A percentile compares a stretch with the other conserved stretches of the same genome.
Conservation (phyloP, 352 stramenopile species). For the Globisporangium okanoganense region DNA sequence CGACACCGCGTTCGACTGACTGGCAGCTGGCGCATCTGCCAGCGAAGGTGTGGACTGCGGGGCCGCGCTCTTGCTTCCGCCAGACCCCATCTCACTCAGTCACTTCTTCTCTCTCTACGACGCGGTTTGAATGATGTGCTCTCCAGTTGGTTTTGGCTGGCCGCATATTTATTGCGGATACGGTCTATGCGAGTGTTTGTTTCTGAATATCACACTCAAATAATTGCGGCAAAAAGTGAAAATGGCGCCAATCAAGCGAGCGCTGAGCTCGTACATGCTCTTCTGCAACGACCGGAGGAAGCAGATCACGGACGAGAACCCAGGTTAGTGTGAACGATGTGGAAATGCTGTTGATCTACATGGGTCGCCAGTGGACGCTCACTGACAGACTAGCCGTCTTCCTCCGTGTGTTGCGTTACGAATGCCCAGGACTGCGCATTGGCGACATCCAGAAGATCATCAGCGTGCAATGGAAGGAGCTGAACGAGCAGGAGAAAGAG, state of each 20-base stretch:
- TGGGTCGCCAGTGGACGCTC: background rate
- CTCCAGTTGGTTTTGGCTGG: background rate
- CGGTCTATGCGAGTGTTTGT: background rate
- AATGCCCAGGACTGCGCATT: slow-evolving; percentile 38
- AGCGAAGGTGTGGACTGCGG: background rate
- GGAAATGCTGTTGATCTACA: background rate
- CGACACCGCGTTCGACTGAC: slow-evolving; percentile 25
- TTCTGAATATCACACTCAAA: too few relatives aligned
- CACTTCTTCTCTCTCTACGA: background rate
- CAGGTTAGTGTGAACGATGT: slow-evolving; percentile 25
- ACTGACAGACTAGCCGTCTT: background rate
- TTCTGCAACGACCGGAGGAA: slow-evolving; percentile 81
- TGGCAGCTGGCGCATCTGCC: slow-evolving; percentile 3
- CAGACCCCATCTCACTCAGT: slow-evolving; percentile 42
- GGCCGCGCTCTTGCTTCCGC: slow-evolving; percentile 51
- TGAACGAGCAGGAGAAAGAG: slow-evolving; percentile 83
- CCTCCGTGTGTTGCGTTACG: background rate
- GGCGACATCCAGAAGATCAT: slow-evolving; percentile 88
- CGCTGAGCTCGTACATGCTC: slow-evolving; percentile 81
- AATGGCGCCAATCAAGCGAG: slow-evolving; percentile 77
- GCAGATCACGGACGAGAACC: slow-evolving; percentile 57
- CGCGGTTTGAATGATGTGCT: background rate
- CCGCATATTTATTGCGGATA: too few relatives aligned
- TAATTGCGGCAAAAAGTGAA: background rate
- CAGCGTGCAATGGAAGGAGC: slow-evolving; percentile 86